These are phyloP conservation scores for Linderina pennispora DNA, from an alignment of 192 early-diverging fungal species.

Conservation along the genomic window DNA sequence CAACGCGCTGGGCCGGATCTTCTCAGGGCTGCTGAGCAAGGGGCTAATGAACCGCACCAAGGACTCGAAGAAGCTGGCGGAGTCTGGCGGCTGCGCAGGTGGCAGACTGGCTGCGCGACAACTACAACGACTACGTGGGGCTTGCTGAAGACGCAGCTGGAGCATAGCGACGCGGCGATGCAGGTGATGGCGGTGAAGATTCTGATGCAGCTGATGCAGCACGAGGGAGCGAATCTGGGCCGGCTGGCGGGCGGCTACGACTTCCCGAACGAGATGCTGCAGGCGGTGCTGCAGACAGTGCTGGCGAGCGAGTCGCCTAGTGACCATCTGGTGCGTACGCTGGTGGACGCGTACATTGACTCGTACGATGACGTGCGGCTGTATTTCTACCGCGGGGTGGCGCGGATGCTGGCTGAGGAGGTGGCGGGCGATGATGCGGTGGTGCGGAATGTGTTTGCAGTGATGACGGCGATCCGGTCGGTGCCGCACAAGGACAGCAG, in stretches of 20 bases:
- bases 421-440: constrained; percentile 35
- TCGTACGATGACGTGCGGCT: constrained; percentile 79
- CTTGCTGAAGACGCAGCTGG: constrained; percentile 49
- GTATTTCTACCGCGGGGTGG: constrained; percentile 69
- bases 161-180: constrained; percentile 60
- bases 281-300: constrained; percentile 49
- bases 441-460: constrained; percentile 53
- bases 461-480: constrained; percentile 53
- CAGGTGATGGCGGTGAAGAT: constrained; percentile 73
- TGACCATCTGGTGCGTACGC: constrained; percentile 54
- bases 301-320: constrained; percentile 53
- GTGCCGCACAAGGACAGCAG: constrained; percentile 48
- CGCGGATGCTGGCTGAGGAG: constrained; percentile 32
- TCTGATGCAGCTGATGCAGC: constrained; percentile 61
- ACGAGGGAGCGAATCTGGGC: constrained; percentile 50
- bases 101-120: constrained; percentile 67
- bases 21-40: constrained; percentile 42
- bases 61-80: neutral
- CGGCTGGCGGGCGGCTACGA: constrained; percentile 35
- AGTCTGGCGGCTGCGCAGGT: constrained; percentile 51
- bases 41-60: constrained; percentile 18
- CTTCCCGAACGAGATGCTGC: constrained; percentile 69
- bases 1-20: constrained; percentile 68
- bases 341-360: constrained; percentile 68
- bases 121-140: constrained; percentile 64